Evolutionary conservation across 495 filamentous ascomycete species (phyloP), one percentile per base, ranked within the genome.

Genomic region (Pseudomonodictys pantanalensis): DNA sequence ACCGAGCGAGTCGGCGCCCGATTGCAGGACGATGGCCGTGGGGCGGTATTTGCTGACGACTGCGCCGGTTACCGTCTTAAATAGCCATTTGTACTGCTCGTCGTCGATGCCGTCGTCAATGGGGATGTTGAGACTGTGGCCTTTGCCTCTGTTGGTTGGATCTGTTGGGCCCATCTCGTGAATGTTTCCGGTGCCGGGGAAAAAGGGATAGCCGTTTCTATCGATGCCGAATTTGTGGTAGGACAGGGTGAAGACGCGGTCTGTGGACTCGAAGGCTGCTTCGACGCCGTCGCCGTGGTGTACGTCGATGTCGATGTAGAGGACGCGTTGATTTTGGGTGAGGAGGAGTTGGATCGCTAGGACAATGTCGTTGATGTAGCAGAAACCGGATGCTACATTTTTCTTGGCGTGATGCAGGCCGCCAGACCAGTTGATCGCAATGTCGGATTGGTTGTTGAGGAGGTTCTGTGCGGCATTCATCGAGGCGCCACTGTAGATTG

Each of bases 371-470:
- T 98, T 98, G 68, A 96, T 86, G 75, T 98, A 98, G 76, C 93
- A 98, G 75, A 98, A 98, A 5, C 93, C 93, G 47, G 85, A 89
- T 17, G 95, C 93, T 72, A 95, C 89, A 68, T 86, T 84, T 68
- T 95, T 96, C 70, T 96, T 96, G 24, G 93, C 93, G 72, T 98
- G 93, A 69, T 98, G 93, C n/a, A 98, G 78, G 2, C 93, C 93
- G 18, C 93, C 93, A n/a, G 91, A 92, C 93, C 93, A 98, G 72
- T 96, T 96, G 76, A 97, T 92, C 10, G 93, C 93, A 66, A 98
- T 97, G 68, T 96, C 86, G 23, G 90, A 87, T 73, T 97, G 89
- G 32, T 86, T 78, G 67, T 87, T 86, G 65, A 86, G 87, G 32
- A 98, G 82, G 71, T 92, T 93, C 58, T 90, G 86, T 25, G 93